Conservation (phyloP, 2,329 filamentous ascomycete species). For the Trichoderma asperellum region DNA sequence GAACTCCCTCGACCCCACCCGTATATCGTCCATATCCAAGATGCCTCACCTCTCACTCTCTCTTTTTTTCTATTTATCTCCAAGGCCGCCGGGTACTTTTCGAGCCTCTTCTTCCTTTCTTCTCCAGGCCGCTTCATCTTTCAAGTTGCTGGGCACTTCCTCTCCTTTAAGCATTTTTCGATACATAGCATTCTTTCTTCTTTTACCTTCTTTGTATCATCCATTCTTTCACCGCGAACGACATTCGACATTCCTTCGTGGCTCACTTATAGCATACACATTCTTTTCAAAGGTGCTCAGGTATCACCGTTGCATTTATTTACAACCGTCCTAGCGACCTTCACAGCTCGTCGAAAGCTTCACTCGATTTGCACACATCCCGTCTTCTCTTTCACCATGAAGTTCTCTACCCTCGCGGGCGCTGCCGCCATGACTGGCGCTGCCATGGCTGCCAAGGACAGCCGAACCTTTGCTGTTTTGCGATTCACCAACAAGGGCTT, state of each 20-base stretch:
- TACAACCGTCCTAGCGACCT: constrained; percentile 20
- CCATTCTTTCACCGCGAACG: constrained; percentile 37
- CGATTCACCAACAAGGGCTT: constrained; percentile 70
- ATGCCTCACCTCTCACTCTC: constrained; percentile 11
- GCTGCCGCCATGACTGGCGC: constrained; percentile 47
- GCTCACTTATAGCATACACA: constrained; percentile 32
- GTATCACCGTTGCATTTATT: constrained; percentile 38
- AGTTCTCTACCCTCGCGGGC: constrained; percentile 39
- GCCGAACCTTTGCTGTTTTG: constrained; percentile 68
- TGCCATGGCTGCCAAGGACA: constrained; percentile 48
- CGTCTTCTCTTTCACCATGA: constrained; percentile 40
- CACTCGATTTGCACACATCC: constrained; percentile 7
- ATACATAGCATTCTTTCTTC: constrained; percentile 35
- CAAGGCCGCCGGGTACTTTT: constrained; percentile 18
- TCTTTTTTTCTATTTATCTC: constrained; percentile 16
- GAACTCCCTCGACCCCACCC: constrained; percentile 20
- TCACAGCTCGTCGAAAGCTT: constrained; percentile 22
- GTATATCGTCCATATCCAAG: constrained; percentile 4
- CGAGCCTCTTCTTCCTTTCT: constrained; percentile 31
- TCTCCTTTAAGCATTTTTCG: constrained; percentile 37
- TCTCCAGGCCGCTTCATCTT: constrained; percentile 29
- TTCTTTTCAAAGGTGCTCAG: constrained; percentile 42
- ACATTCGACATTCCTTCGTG: constrained; percentile 32
- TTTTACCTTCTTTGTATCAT: constrained; percentile 37
- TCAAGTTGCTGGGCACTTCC: constrained; percentile 43